These are phyloP conservation scores for Hanseniaspora mollemarum DNA, from an alignment of 805 yeast genomes.

Conservation along the genomic window DNA sequence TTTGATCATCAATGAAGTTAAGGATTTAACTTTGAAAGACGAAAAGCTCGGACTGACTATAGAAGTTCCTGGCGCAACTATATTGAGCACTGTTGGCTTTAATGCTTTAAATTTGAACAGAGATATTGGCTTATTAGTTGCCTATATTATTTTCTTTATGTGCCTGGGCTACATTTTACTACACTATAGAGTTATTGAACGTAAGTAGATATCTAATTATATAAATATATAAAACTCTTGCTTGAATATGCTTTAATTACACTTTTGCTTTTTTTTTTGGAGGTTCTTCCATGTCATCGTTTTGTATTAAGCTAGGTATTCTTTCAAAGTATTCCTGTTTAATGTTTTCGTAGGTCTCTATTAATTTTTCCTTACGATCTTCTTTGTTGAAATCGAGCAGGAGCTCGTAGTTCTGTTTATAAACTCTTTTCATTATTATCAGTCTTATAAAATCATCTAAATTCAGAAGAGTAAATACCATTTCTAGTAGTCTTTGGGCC, in stretches of 20 bases:
- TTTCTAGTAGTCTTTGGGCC: conserved; percentile 63
- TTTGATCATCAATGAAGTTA: conserved; percentile 81
- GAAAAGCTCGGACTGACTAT: conserved; percentile 85
- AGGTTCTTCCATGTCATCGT: conserved; percentile 5
- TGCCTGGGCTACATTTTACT: conserved; percentile 64
- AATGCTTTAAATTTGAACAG: conserved; percentile 61
- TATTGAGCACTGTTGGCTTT: conserved; percentile 89
- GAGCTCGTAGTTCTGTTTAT: conserved; percentile 68
- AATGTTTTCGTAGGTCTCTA: conserved; percentile 58
- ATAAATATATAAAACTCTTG: not conserved
- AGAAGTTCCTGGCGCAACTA: conserved; percentile 96
- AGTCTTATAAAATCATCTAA: conserved; percentile 35
- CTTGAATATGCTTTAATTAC: too few relatives aligned
- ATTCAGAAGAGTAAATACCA: conserved; percentile 42
- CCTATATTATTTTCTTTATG: conserved; percentile 49
- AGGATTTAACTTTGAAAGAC: conserved; percentile 70
- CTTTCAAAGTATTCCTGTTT: conserved; percentile 49
- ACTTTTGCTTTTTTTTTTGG: conserved; percentile 6
- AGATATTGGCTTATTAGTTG: conserved; percentile 51
- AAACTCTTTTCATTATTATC: conserved; percentile 64
- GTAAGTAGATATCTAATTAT: not conserved
- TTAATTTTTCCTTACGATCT: conserved; percentile 57
- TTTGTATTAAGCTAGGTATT: conserved; percentile 10
- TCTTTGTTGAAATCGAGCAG: conserved; percentile 52
- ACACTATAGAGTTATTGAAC: conserved; percentile 60